Percentiles rank a stretch among this genome's conserved stretches.
Evolutionary conservation across 345 rosid species (phyloP).

Genomic region (Fremontodendron californicum): DNA sequence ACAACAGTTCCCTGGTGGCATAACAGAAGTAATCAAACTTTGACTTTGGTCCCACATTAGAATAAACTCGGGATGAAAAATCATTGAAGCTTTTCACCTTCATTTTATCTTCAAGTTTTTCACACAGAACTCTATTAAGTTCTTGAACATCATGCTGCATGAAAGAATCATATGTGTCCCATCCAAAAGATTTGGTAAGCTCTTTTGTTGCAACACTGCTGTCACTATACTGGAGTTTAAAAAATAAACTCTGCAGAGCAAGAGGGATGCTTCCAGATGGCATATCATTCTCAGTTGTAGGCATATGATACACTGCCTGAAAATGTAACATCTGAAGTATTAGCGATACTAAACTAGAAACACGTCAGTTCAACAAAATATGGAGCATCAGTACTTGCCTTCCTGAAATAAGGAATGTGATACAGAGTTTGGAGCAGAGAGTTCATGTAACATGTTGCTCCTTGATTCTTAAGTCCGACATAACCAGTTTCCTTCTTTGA

Average conservation of each 20-base stretch:
- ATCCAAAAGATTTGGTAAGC: constrained; percentile 93
- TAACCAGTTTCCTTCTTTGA: constrained; percentile 94
- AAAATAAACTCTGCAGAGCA: constrained; percentile 96
- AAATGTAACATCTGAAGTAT: constrained; percentile 10
- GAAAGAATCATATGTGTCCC: constrained; percentile 97
- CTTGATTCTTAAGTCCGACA: constrained; percentile 99
- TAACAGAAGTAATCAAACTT: constrained; percentile 7
- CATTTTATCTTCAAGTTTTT: constrained; percentile 98
- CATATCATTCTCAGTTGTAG: constrained; percentile 86
- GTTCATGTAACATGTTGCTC: constrained; percentile 99
- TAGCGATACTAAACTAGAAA: not conserved
- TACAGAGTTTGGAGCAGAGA: constrained; percentile 89
- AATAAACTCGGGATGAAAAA: not conserved
- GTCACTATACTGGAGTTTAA: constrained; percentile 90
- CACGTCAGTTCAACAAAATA: constrained; percentile 9
- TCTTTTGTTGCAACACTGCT: constrained; percentile 95
- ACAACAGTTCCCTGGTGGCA: constrained; percentile 82
- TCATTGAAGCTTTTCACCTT: constrained; percentile 43
- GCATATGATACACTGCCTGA: constrained; percentile 99
- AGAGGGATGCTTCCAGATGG: constrained; percentile 93
- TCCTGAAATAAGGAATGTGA: constrained; percentile 94
- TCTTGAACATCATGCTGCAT: constrained; percentile 99
- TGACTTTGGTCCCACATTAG: not conserved
- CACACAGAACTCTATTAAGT: constrained; percentile 85
- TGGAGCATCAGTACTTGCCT: constrained; percentile 41